A percentile compares a stretch with the other conserved stretches of the same genome.
phyloP scores from a whole-genome alignment of 2,329 filamentous ascomycete genomes.

The Hymenoscyphus albidus region DNA sequence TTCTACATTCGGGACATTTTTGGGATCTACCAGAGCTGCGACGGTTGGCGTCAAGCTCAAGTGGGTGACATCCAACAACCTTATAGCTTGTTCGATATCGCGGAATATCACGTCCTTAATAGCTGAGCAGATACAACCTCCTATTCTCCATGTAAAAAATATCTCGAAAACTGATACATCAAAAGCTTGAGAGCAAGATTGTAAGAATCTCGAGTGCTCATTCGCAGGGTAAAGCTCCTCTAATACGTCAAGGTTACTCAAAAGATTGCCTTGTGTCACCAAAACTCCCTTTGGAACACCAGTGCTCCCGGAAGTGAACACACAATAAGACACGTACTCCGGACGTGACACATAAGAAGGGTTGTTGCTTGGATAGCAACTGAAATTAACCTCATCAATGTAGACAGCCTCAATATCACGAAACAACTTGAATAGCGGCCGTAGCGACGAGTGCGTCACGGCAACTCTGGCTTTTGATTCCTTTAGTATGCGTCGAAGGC shows the following conservation, averaged over 20 bases:
- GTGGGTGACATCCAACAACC: constrained; percentile 65
- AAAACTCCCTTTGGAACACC: constrained; percentile 73
- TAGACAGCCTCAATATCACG: constrained; percentile 25
- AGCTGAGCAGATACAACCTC: constrained; percentile 74
- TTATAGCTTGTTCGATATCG: constrained; percentile 66
- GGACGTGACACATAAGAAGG: constrained; percentile 15
- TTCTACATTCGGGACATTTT: constrained; percentile 64
- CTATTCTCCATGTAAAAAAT: constrained; percentile 75
- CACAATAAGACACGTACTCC: constrained; percentile 60
- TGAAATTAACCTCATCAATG: constrained; percentile 32
- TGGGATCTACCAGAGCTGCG: constrained; percentile 67
- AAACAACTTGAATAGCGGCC: constrained; percentile 20
- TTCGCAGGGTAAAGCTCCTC: constrained; percentile 60
- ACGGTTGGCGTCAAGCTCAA: constrained; percentile 84
- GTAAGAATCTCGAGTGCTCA: constrained; percentile 56
- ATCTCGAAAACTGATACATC: constrained; percentile 90
- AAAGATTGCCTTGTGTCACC: constrained; percentile 70
- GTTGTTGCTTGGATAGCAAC: constrained; percentile 19
- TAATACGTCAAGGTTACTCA: constrained; percentile 70
- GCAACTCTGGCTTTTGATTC: constrained; percentile 53
- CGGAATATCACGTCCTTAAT: constrained; percentile 70
- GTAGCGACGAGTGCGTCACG: constrained; percentile 38
- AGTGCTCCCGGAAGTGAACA: constrained; percentile 82
- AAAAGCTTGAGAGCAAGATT: constrained; percentile 80
- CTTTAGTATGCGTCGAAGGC: constrained; percentile 57